A percentile compares a stretch with the other conserved stretches of the same genome.
phyloP scores from a whole-genome alignment of 2,329 filamentous ascomycete species.

The Apiospora sp. region DNA sequence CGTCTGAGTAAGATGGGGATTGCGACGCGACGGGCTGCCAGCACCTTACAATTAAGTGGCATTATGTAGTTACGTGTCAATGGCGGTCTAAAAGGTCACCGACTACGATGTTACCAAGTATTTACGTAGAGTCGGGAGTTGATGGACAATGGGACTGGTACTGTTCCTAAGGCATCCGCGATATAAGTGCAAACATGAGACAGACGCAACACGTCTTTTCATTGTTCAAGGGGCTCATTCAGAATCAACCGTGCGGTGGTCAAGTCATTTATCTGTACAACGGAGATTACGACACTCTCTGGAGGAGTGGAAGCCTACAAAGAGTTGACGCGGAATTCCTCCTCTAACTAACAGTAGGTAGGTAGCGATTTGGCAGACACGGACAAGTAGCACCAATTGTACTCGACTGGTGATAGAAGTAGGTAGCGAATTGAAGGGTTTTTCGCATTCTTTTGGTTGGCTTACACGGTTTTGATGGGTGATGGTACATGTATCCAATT shows the following conservation, averaged over 20 bases:
- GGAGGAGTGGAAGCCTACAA: not conserved
- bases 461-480: not conserved
- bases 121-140: too few species aligned
- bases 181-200: not conserved
- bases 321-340: not conserved
- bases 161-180: not conserved
- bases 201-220: conserved; percentile 5
- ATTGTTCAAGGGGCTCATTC: not conserved
- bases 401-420: not conserved
- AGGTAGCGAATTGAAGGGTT: not conserved
- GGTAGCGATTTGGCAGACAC: not conserved
- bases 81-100: not conserved
- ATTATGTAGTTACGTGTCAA: conserved; percentile 2
- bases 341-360: not conserved
- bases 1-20: conserved; percentile 14
- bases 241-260: not conserved
- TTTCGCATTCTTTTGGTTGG: conserved; percentile 2
- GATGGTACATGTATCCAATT: conserved; percentile 10
- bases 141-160: not conserved
- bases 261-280: not conserved
- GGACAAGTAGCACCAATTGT: not conserved
- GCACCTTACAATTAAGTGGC: not conserved
- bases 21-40: not conserved
- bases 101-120: not conserved
- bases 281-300: not conserved